Evolutionary conservation across 2,329 filamentous ascomycete genomes (phyloP), one percentile per base, ranked within the genome.

Genomic region (Paraconiothyrium brasiliense): DNA sequence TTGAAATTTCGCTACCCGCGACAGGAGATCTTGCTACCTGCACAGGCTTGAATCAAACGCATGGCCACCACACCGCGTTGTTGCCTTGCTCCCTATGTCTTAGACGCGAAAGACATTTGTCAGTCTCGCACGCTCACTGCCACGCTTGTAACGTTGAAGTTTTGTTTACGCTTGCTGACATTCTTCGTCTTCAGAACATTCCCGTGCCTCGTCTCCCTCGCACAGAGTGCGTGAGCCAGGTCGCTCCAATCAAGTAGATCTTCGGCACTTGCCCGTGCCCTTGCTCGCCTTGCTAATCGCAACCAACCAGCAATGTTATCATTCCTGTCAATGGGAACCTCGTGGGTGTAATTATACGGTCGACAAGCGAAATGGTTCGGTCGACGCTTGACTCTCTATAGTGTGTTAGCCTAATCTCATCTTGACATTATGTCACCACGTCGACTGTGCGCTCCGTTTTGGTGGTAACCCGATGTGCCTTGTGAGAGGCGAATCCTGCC

Each of bases 271-370:
- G 69, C 66, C 66, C 61, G 67, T 71, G 68, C 74, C 75, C 74
- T 78, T 78, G 73, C 74, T 77, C 71, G 65, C 67, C 62, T 71
- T 75, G 71, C 76, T 78, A 75, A 79, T 71, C 67, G 71, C 63
- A 57, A 64, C 66, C 49, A 56, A 64, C 57, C 54, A 71, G 67
- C 65, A 66, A 64, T 74, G 67, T 75, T 77, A 69, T 65, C 70
- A 77, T 75, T 75, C 69, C 70, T 64, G 59, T 41, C 68, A 65
- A 64, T 58, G 65, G 68, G 63, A 66, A 63, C 68, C 67, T 71
- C 62, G 62, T 63, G 62, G 61, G 63, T 66, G 68, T 71, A 74
- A 76, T 74, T 73, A 71, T 64, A 71, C 68, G 65, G 63, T 59
- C 49, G 65, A 67, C 65, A 73, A 72, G 71, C 70, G 69, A 76